A percentile compares a stretch with the other conserved stretches of the same genome.
Conservation (phyloP, 2,329 filamentous ascomycete species). For the Fusarium humuli region DNA sequence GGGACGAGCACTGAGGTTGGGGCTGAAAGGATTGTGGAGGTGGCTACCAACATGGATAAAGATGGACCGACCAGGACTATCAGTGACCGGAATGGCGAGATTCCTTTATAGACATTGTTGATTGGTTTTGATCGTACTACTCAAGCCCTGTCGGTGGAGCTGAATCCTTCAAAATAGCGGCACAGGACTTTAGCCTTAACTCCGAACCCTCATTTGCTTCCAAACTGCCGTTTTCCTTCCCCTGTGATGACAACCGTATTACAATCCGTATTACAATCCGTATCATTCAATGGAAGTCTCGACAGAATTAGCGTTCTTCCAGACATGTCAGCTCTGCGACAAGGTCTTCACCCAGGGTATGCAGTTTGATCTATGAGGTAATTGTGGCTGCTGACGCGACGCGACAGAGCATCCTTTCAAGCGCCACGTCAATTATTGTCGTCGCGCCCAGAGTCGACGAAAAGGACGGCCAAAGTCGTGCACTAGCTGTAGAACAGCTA, state of each 20-base stretch:
- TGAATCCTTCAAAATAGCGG: not conserved
- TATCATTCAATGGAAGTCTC: slow-evolving; percentile 2
- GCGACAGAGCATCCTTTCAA: slow-evolving; percentile 36
- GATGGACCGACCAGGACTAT: slow-evolving; percentile 49
- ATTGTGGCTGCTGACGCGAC: not conserved
- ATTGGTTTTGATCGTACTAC: too few relatives aligned
- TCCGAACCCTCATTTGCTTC: slow-evolving; percentile 17
- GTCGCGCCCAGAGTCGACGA: slow-evolving; percentile 37
- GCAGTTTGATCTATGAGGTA: too few relatives aligned
- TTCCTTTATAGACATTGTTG: slow-evolving; percentile 30
- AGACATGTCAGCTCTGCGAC: slow-evolving; percentile 34
- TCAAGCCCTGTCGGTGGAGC: not conserved
- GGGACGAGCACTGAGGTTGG: slow-evolving; percentile 43
- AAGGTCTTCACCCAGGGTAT: slow-evolving; percentile 42
- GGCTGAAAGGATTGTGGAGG: slow-evolving; percentile 46
- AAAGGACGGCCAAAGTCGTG: slow-evolving; percentile 45
- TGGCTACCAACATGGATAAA: slow-evolving; percentile 45
- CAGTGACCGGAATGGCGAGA: slow-evolving; percentile 40
- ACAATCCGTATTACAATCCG: rapidly evolving
- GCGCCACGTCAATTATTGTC: slow-evolving; percentile 46
- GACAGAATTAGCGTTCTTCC: not conserved
- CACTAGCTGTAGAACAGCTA: slow-evolving; percentile 34
- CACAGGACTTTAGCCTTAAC: slow-evolving; percentile 25
- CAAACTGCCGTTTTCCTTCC: not conserved
- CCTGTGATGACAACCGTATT: not conserved